A percentile compares a stretch with the other conserved stretches of the same genome.
These are phyloP conservation scores for Panicum virgatum DNA, from an alignment of 202 grass and related monocot genomes.

Conservation along the genomic window DNA sequence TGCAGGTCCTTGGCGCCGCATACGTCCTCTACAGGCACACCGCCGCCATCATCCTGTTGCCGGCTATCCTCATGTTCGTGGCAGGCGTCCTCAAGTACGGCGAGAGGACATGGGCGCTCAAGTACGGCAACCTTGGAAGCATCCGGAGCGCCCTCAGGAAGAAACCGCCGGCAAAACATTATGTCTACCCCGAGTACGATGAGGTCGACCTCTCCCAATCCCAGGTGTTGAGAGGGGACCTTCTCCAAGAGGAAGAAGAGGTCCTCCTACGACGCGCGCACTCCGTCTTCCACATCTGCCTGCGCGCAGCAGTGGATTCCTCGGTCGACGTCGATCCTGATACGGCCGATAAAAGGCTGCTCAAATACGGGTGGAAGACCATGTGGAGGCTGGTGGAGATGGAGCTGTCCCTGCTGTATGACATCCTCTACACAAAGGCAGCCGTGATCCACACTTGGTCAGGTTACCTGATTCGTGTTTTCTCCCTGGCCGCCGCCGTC, in stretches of 20 bases:
- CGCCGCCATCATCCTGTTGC: not conserved
- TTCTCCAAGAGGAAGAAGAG: not conserved
- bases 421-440: constrained; percentile 52
- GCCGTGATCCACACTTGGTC: not conserved
- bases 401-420: constrained; percentile 53
- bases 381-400: constrained; percentile 43
- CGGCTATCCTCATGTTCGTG: constrained; percentile 14
- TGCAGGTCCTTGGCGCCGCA: not conserved
- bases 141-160: not conserved
- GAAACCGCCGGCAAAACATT: accelerated
- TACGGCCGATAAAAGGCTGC: too few species aligned
- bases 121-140: not conserved
- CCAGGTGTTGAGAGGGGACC: too few species aligned
- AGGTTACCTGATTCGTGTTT: constrained; percentile 11
- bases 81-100: constrained; percentile 38
- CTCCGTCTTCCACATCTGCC: constrained; percentile 16
- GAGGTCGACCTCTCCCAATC: too few species aligned
- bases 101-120: constrained; percentile 40
- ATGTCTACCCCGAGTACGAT: too few species aligned
- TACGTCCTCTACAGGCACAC: not conserved
- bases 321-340: not conserved
- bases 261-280: not conserved
- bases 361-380: too few species aligned
- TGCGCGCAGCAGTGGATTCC: constrained; percentile 32
- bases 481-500: not conserved